A percentile compares a stretch with the other conserved stretches of the same genome.
Evolutionary conservation across 345 rosid genomes (phyloP).

Genomic region (Aquilaria malaccensis): DNA sequence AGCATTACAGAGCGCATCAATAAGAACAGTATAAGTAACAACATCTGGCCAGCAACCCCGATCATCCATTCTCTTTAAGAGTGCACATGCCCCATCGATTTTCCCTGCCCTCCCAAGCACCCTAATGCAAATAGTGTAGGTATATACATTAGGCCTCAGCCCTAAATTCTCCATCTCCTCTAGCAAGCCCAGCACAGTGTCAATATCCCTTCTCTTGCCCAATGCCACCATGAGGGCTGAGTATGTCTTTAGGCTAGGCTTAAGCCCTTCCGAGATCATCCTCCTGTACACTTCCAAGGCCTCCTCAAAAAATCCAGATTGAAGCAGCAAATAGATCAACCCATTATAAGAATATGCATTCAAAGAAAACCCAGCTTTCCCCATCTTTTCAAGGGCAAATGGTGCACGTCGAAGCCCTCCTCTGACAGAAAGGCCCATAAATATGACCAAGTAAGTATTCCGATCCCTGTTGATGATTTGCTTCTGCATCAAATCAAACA

Average conservation of each 20-base stretch:
- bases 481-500: constrained; percentile 80
- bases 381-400: constrained; percentile 50
- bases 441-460: constrained; percentile 51
- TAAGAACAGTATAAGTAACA: constrained; percentile 80
- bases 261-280: constrained; percentile 74
- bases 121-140: constrained; percentile 88
- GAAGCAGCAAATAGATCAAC: constrained; percentile 65
- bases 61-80: constrained; percentile 79
- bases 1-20: constrained; percentile 79
- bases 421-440: constrained; percentile 45
- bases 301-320: constrained; percentile 51
- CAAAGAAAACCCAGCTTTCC: constrained; percentile 52
- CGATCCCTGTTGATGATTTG: constrained; percentile 56
- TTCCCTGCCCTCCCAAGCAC: constrained; percentile 76
- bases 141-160: constrained; percentile 77
- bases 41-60: constrained; percentile 90
- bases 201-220: constrained; percentile 76
- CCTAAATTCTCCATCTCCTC: constrained; percentile 81
- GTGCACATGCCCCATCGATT: constrained; percentile 54
- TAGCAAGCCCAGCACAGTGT: constrained; percentile 60
- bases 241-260: constrained; percentile 90
- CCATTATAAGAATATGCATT: constrained; percentile 81
- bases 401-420: constrained; percentile 67
- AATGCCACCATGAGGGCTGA: constrained; percentile 87
- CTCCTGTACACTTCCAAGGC: constrained; percentile 61